Evolutionary conservation across 1,284 basidiomycete genomes (phyloP).

Genomic region (Boletus smithii): DNA sequence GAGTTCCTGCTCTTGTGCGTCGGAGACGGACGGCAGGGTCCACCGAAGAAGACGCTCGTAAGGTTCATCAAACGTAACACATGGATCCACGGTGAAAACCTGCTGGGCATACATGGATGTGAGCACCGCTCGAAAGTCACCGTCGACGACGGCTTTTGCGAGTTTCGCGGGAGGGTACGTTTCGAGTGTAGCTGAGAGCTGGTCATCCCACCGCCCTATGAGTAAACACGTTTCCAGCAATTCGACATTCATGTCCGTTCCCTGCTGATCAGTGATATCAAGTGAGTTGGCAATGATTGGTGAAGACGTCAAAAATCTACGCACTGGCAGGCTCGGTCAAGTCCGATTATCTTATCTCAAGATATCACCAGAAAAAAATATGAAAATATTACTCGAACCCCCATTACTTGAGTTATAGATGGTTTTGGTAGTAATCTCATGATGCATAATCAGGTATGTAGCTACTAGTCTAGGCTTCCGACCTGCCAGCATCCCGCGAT

Average conservation of each 20-base stretch:
- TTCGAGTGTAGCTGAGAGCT: slow-evolving; percentile 12
- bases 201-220: slow-evolving; percentile 46
- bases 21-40: slow-evolving; percentile 18
- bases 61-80: slow-evolving; percentile 16
- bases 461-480: too few species aligned
- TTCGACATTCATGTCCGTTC: slow-evolving; percentile 34
- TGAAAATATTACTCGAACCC: too few species aligned
- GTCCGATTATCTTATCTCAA: neutral
- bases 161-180: slow-evolving; percentile 26
- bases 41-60: slow-evolving; percentile 36
- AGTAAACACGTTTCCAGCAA: slow-evolving; percentile 51
- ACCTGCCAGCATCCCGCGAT: too few species aligned
- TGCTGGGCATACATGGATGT: slow-evolving; percentile 47
- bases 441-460: too few species aligned
- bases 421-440: too few species aligned
- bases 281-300: neutral
- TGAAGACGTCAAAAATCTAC: neutral
- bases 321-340: neutral
- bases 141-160: slow-evolving; percentile 45
- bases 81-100: slow-evolving; percentile 38
- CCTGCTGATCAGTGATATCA: neutral
- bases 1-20: slow-evolving; percentile 42
- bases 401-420: too few species aligned
- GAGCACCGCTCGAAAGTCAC: slow-evolving; percentile 49
- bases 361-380: neutral